phyloP scores from a whole-genome alignment of 768 basidiomycete species.

The Kwoniella sp. region DNA sequence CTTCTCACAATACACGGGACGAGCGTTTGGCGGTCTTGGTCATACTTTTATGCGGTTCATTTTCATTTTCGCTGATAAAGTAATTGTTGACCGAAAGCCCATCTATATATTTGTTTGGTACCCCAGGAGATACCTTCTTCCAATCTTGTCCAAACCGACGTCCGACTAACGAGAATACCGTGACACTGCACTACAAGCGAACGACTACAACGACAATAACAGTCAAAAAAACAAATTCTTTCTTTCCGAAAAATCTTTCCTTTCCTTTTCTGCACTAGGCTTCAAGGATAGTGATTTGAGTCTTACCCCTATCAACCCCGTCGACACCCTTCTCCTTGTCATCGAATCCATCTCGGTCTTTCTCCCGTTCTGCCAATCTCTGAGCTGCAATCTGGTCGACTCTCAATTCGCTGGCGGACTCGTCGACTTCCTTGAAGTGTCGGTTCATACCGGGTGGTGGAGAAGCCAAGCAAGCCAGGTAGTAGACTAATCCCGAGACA shows the following conservation, averaged over 20 bases:
- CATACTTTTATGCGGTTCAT: too few relatives aligned
- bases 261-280: too few relatives aligned
- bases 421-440: conserved; percentile 65
- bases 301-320: not conserved
- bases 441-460: conserved; percentile 63
- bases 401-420: conserved; percentile 42
- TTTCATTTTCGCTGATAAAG: too few relatives aligned
- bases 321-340: not conserved
- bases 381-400: conserved; percentile 12
- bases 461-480: conserved; percentile 63
- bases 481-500: conserved; percentile 69
- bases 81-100: too few relatives aligned
- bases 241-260: too few relatives aligned
- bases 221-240: not conserved
- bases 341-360: not conserved
- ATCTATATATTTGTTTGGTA: too few relatives aligned
- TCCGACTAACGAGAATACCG: not conserved
- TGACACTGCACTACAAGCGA: not conserved
- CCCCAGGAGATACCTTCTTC: too few relatives aligned
- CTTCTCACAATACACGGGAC: too few relatives aligned
- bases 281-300: not conserved
- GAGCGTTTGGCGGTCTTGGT: too few relatives aligned
- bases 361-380: not conserved
- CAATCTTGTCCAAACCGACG: too few relatives aligned
- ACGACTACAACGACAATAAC: not conserved